Evolutionary conservation across 148 eudicot species (phyloP).

Genomic region (Silene conica): DNA sequence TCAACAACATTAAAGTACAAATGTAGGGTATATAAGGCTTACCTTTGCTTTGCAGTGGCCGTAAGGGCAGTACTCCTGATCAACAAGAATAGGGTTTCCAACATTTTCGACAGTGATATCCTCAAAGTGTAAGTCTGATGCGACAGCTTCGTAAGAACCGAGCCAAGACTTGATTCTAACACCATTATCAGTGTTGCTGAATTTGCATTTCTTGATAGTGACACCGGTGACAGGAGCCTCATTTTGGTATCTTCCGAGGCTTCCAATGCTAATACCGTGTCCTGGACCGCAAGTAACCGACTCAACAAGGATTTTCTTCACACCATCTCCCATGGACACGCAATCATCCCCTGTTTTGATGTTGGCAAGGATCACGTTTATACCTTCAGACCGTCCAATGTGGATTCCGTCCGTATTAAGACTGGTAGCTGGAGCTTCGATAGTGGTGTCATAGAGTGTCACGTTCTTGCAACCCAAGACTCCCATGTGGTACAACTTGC

Average conservation of each 20-base stretch:
- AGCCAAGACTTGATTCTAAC: constrained; percentile 62
- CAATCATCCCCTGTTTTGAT: constrained; percentile 67
- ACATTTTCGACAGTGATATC: constrained; percentile 44
- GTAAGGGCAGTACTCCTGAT: constrained; percentile 59
- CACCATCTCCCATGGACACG: constrained; percentile 58
- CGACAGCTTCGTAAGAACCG: constrained; percentile 27
- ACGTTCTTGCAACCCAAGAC: constrained; percentile 36
- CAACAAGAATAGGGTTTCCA: constrained; percentile 35
- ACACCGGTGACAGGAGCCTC: constrained; percentile 41
- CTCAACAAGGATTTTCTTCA: constrained; percentile 29
- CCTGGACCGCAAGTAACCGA: constrained; percentile 62
- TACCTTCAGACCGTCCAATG: constrained; percentile 43
- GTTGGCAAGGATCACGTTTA: constrained; percentile 27
- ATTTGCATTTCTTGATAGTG: constrained; percentile 42
- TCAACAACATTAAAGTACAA: neutral
- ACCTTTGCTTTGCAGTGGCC: constrained; percentile 37
- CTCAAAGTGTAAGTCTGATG: constrained; percentile 43
- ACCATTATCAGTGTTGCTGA: constrained; percentile 44
- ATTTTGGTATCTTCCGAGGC: constrained; percentile 42
- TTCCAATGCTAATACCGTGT: constrained; percentile 68
- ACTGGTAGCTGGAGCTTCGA: constrained; percentile 42
- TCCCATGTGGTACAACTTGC: constrained; percentile 50
- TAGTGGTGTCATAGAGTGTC: constrained; percentile 26
- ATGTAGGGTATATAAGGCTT: neutral
- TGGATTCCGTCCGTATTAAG: constrained; percentile 68